Evolutionary conservation across 208 protist species (phyloP).

Genomic region (Crithidia acanthocephali): DNA sequence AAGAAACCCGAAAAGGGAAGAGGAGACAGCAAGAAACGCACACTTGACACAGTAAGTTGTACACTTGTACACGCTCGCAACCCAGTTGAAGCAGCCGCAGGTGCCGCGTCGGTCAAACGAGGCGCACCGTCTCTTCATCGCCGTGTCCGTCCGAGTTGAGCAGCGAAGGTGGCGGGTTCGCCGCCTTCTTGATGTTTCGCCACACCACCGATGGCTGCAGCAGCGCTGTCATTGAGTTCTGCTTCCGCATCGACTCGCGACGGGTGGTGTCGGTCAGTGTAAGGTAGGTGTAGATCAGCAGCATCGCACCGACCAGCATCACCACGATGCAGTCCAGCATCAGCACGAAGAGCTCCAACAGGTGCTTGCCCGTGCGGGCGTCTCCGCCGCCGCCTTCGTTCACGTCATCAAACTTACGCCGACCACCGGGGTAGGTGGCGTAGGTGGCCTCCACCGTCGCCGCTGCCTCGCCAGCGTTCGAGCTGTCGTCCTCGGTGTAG

Average conservation of each 20-base stretch:
- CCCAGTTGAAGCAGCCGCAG: too few species aligned
- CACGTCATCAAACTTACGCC: conserved; percentile 35
- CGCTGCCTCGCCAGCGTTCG: conserved; percentile 26
- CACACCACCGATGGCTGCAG: conserved; percentile 38
- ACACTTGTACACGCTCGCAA: too few species aligned
- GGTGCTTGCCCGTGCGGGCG: conserved; percentile 11
- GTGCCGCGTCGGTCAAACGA: too few species aligned
- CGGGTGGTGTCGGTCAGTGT: conserved; percentile 57
- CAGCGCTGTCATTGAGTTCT: conserved; percentile 33
- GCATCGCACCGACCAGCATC: conserved; percentile 59
- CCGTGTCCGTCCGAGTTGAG: conserved; percentile 13
- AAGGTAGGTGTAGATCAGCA: conserved; percentile 61
- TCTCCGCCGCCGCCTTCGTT: background rate
- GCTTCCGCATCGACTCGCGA: conserved; percentile 43
- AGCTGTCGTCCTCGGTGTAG: conserved; percentile 6
- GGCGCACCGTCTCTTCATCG: conserved; percentile 13
- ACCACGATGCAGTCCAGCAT: conserved; percentile 52
- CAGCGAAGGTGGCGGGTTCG: conserved; percentile 40
- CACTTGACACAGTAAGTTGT: too few species aligned
- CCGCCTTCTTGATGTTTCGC: conserved; percentile 34
- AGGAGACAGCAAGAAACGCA: too few species aligned
- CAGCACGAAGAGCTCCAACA: conserved; percentile 42
- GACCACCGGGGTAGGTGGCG: conserved; percentile 60
- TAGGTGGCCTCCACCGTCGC: conserved; percentile 32
- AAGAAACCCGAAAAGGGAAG: too few species aligned